Percentiles rank a stretch among this genome's conserved stretches.
phyloP scores from a whole-genome alignment of 2,329 filamentous ascomycete genomes.

The Calonectria hongkongensis region DNA sequence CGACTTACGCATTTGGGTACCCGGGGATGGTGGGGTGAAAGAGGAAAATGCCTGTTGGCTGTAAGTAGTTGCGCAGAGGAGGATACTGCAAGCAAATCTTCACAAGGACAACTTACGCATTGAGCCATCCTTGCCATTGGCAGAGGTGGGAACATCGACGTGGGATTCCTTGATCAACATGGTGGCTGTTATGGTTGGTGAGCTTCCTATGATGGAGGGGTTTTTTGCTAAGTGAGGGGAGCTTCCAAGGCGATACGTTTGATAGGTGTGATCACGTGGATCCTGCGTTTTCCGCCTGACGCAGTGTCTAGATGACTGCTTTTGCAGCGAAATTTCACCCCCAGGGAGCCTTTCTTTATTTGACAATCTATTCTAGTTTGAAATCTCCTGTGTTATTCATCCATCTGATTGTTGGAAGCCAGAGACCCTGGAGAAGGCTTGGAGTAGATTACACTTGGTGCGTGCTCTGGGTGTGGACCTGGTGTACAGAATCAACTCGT shows the following conservation, averaged over 20 bases:
- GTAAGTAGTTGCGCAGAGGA: conserved; percentile 36
- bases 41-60: conserved; percentile 83
- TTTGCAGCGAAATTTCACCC: not conserved
- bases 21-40: conserved; percentile 90
- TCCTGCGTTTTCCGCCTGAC: not conserved
- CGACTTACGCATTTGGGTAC: conserved; percentile 86
- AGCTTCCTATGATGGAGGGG: conserved; percentile 16
- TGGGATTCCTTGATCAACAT: conserved; percentile 75
- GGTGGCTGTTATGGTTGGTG: conserved; percentile 28
- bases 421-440: not conserved
- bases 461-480: too few relatives aligned
- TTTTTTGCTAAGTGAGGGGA: conserved; percentile 17
- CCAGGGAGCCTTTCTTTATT: not conserved
- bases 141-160: conserved; percentile 69
- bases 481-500: not conserved
- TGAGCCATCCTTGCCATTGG: conserved; percentile 71
- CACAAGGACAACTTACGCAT: conserved; percentile 66
- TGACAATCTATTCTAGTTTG: not conserved
- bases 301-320: not conserved
- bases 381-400: not conserved
- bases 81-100: conserved; percentile 11
- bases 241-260: conserved; percentile 3
- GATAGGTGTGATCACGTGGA: conserved; percentile 21
- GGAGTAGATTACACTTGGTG: too few relatives aligned
- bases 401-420: too few relatives aligned